Evolutionary conservation across 2,329 filamentous ascomycete species (phyloP).

Genomic region (Penicillium sp.): DNA sequence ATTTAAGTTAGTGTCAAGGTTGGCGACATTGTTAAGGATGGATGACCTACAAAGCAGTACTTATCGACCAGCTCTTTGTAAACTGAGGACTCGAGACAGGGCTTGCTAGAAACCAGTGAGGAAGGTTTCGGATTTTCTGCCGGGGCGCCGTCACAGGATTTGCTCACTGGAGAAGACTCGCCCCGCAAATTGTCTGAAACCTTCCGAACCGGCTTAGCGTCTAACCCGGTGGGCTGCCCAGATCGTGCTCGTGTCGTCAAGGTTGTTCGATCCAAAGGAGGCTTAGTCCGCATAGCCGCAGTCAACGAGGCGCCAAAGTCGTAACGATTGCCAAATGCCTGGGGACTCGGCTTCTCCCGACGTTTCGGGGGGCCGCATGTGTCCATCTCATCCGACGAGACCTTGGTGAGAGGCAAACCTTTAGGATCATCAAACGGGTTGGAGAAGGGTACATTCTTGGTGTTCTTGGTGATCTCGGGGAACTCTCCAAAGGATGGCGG

Average conservation of each 20-base stretch:
- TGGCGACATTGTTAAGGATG: not conserved
- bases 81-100: constrained; percentile 77
- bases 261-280: constrained; percentile 65
- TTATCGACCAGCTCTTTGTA: constrained; percentile 98
- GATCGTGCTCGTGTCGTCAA: constrained; percentile 56
- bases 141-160: constrained; percentile 12
- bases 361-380: constrained; percentile 55
- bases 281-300: constrained; percentile 68
- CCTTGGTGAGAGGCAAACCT: constrained; percentile 70
- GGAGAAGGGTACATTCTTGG: constrained; percentile 57
- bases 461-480: constrained; percentile 58
- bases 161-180: constrained; percentile 21
- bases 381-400: constrained; percentile 67
- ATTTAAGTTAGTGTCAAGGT: constrained; percentile 9
- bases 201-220: constrained; percentile 12
- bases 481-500: constrained; percentile 70
- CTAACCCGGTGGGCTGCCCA: constrained; percentile 38
- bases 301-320: constrained; percentile 92
- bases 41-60: constrained; percentile 91
- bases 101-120: constrained; percentile 61
- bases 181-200: constrained; percentile 11
- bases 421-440: constrained; percentile 63
- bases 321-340: constrained; percentile 88
- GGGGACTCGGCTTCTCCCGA: constrained; percentile 54
- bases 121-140: constrained; percentile 46